Conservation (phyloP, 768 basidiomycete species). For the Boletus rubropictus region DNA sequence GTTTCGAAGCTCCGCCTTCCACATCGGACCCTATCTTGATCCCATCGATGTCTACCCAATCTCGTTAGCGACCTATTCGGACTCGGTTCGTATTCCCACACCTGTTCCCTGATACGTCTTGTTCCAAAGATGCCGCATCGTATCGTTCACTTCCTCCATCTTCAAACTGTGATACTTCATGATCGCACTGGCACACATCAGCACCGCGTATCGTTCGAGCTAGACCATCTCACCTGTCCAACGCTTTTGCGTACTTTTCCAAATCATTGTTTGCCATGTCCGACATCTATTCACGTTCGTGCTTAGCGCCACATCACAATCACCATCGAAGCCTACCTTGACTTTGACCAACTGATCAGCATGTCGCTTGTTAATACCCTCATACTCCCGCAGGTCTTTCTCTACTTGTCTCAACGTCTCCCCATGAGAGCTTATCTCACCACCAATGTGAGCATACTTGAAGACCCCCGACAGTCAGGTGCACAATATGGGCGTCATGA, state of each 20-base stretch:
- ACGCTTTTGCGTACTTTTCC: constrained; percentile 95
- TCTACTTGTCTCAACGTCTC: constrained; percentile 62
- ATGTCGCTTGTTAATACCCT: constrained; percentile 79
- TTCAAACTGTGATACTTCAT: constrained; percentile 97
- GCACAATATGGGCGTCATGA: constrained; percentile 1
- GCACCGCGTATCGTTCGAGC: neutral
- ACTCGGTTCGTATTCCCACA: constrained; percentile 28
- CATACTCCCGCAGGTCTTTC: constrained; percentile 76
- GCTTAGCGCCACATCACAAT: neutral
- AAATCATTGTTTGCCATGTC: constrained; percentile 97
- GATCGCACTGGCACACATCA: constrained; percentile 65
- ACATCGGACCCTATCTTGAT: constrained; percentile 93
- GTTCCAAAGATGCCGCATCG: constrained; percentile 95
- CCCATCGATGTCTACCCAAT: constrained; percentile 81
- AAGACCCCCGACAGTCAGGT: constrained; percentile 3
- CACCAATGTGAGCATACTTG: constrained; percentile 76
- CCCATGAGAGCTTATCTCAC: constrained; percentile 72
- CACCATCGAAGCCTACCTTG: constrained; percentile 52
- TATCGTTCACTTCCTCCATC: constrained; percentile 99
- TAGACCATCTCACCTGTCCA: constrained; percentile 72
- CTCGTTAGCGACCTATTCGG: constrained; percentile 10
- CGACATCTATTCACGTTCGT: constrained; percentile 58
- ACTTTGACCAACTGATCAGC: constrained; percentile 90
- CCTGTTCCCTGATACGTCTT: constrained; percentile 99
- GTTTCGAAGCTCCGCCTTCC: constrained; percentile 83